Conservation (phyloP, 192 early-diverging fungal species). For the Lobosporangium transversale region DNA sequence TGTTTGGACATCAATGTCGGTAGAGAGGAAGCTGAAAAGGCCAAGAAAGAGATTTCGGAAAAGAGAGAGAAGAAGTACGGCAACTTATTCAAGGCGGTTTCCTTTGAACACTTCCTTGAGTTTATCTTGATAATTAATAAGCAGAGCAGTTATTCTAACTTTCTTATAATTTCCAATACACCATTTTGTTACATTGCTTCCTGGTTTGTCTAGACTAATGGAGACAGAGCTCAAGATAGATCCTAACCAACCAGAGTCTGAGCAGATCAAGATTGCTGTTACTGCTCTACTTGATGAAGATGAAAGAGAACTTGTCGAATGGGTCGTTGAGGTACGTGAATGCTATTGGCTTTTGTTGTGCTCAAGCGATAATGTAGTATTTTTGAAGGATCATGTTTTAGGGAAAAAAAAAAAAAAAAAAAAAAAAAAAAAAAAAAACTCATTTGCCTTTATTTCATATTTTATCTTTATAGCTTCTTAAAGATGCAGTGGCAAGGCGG, state of each 20-base stretch:
- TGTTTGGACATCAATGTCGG: conserved; percentile 52
- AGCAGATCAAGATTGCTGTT: conserved; percentile 64
- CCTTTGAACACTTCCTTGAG: no score
- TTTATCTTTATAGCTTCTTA: conserved; percentile 42
- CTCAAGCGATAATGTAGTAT: background rate
- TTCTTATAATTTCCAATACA: background rate
- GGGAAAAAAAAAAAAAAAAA: no score
- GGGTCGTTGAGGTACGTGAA: conserved; percentile 47
- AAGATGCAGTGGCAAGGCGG: conserved; percentile 46
- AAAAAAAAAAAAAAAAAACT: no score
- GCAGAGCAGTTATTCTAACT: no score
- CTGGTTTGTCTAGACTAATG: conserved; percentile 17
- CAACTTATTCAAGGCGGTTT: no score
- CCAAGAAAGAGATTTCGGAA: background rate
- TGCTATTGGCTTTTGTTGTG: background rate
- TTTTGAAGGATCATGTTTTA: no score
- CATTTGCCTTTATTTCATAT: no score
- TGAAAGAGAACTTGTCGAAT: conserved; percentile 51
- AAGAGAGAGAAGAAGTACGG: conserved; percentile 47
- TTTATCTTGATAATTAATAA: no score
- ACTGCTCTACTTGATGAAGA: conserved; percentile 55
- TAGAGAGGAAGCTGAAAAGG: conserved; percentile 12
- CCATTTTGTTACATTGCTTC: no score
- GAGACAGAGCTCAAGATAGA: conserved; percentile 46
- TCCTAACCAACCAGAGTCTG: conserved; percentile 43